Evolutionary conservation across 495 filamentous ascomycete genomes (phyloP).

Genomic region (Hyphodiscus hymeniophilus): DNA sequence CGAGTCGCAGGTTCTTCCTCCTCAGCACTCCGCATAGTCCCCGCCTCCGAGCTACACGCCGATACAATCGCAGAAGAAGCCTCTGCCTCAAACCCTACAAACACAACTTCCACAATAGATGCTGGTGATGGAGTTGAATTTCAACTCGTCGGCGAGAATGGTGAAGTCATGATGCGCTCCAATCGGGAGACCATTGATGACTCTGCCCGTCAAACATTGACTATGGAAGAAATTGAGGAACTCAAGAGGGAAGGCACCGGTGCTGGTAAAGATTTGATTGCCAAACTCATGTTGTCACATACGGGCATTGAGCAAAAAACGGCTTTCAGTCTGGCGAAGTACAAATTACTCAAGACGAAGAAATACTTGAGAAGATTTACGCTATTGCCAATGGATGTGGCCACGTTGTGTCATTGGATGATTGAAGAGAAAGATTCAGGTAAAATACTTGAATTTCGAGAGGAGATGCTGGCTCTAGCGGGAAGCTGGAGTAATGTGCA

Average conservation of each 20-base stretch:
- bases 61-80: conserved; percentile 58
- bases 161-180: conserved; percentile 61
- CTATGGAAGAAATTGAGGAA: conserved; percentile 81
- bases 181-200: conserved; percentile 77
- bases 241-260: conserved; percentile 71
- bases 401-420: conserved; percentile 61
- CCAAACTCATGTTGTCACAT: conserved; percentile 78
- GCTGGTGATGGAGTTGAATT: conserved; percentile 41
- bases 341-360: conserved; percentile 84
- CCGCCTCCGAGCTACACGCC: conserved; percentile 72
- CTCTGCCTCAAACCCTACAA: conserved; percentile 25
- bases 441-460: conserved; percentile 80
- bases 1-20: conserved; percentile 44
- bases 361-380: conserved; percentile 89
- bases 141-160: conserved; percentile 42
- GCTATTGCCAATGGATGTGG: conserved; percentile 72
- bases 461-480: conserved; percentile 70
- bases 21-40: conserved; percentile 65
- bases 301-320: conserved; percentile 88
- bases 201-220: conserved; percentile 69
- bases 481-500: conserved; percentile 46
- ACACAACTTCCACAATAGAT: conserved; percentile 23
- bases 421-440: conserved; percentile 66
- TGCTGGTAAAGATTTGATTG: conserved; percentile 80
- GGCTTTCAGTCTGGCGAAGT: conserved; percentile 85